Evolutionary conservation across 1,139 yeast genomes (phyloP), one percentile per base, ranked within the genome.

Genomic region (Saccharomycopsis hybrid): DNA sequence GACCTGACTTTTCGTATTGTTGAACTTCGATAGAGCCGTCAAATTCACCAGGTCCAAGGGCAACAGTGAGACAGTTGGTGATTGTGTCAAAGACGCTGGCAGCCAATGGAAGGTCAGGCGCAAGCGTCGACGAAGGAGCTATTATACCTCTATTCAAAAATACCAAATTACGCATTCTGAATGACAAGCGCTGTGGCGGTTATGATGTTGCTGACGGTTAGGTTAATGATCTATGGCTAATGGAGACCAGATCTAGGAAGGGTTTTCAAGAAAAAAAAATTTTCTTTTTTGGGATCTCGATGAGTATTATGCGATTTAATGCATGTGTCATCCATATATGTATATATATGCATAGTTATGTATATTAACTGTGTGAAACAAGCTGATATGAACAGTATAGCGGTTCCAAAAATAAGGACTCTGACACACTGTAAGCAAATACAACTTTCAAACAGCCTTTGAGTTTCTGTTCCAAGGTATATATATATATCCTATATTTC

Each of bases 31-130:
- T 65, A 5, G 73, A 60, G 27, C 78, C 78, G 33, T 45, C 49
- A 27, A 78, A 72, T 45, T 81, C 88, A 24, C 67, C 70, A 27
- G 86, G 80, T 2, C 83, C 78, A 52, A 85, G 69, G 2, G 78
- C 83, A 58, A 82, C 76, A 1, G 94, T 78, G 49, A 88, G 72
- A 53, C 87, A 76, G 62, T 87, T 94, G 11, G 84, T 74, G 30
- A 85, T 78, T 0, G 86, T 74, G 62, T 88, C 96, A 59, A 87
- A 86, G n/a, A 74, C 76, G 2, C 92, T 73, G 44, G 74, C 76
- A 2, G 71, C 64, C 5, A 81, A 69, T n/a, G 71, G 72, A 55
- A 80, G 68, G 57, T 82, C 92, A 1, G 92, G 94, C 51, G 60
- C 62, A 4, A 76, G 70, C 43, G 65, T 59, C 1, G 81, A 70